phyloP scores from a whole-genome alignment of 345 rosid species.

The Lepidium didymum region DNA sequence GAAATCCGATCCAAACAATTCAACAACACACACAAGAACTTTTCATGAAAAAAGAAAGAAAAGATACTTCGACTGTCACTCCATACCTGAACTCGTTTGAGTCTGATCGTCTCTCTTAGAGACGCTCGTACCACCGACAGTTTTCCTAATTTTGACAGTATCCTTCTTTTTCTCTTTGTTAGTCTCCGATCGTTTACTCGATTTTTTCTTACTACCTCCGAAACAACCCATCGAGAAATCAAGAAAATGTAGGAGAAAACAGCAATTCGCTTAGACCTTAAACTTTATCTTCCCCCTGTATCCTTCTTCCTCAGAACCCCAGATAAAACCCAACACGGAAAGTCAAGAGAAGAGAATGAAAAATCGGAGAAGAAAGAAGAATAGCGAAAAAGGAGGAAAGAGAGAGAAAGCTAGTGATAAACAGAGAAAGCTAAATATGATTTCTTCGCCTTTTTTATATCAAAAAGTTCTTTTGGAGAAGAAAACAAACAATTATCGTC shows the following conservation, averaged over 20 bases:
- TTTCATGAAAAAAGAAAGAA: neutral
- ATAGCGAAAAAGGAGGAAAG: constrained; percentile 11
- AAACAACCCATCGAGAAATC: constrained; percentile 58
- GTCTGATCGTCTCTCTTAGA: constrained; percentile 32
- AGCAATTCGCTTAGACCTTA: neutral
- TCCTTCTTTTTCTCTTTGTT: constrained; percentile 2
- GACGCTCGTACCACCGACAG: neutral
- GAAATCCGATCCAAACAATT: neutral
- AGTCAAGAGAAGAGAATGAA: neutral
- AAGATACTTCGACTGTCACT: neutral
- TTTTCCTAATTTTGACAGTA: constrained; percentile 5
- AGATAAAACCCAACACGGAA: constrained; percentile 10
- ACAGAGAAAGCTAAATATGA: constrained; percentile 17
- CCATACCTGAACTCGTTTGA: constrained; percentile 36
- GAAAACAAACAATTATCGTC: neutral
- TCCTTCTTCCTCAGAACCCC: neutral
- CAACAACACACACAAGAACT: neutral
- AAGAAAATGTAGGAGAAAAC: neutral
- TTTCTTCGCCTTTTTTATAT: constrained; percentile 20
- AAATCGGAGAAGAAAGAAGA: constrained; percentile 20
- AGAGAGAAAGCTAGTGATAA: constrained; percentile 21
- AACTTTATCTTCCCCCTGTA: neutral
- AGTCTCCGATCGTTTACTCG: constrained; percentile 38
- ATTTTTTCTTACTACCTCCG: constrained; percentile 37
- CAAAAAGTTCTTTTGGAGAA: neutral